Base-by-base conservation (phyloP, 768 basidiomycete species). In the Tremella mesenterica region DNA sequence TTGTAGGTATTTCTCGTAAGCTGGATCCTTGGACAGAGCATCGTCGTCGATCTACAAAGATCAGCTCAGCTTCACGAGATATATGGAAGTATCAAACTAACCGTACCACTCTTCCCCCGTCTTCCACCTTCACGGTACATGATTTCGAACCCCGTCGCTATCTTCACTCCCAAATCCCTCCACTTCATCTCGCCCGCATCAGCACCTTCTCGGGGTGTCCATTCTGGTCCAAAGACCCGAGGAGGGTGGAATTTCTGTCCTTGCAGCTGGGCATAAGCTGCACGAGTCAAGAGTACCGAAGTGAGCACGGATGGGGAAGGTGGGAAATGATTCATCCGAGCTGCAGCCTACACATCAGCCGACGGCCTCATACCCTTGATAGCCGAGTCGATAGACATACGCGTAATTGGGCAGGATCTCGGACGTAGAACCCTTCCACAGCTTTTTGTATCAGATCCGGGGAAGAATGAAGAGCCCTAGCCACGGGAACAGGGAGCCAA, bases 141-240 rank as follows among this genome's bases (percentile, higher is more conserved):
- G 79, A 97, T 99, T 76, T 99, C 95, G 57, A 96, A 96, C 1
- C 95, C 95, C 58, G 88, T 88, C 1, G 90, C 84, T 85, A 97
- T 83, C 77, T 97, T 97, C 83, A 96, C 86, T 7, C 93, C 93
- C 26, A 88, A 71, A 73, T 90, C 87, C 53, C 81, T 78, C 83
- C 87, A 83, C 60, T 83, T 79, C 82, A 83, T 82, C 60, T 87
- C 83, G 36, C 76, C 73, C 1, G 80, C 81, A 73, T 86, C 82
- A 18, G 59, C 58, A 60, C 83, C 60, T 21, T 68, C 69, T 4
- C 53, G 41, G 7, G 60, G 59, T 31, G 53, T 62, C 73, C 48
- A 70, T 56, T 75, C 78, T 3, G 64, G 78, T 4, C 88, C 88
- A 65, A 96, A 99, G 25, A 86, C 77, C 67, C 86, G 90, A 1